Evolutionary conservation across 768 basidiomycete species (phyloP).

Genomic region (Thelephora aurantiotincta): DNA sequence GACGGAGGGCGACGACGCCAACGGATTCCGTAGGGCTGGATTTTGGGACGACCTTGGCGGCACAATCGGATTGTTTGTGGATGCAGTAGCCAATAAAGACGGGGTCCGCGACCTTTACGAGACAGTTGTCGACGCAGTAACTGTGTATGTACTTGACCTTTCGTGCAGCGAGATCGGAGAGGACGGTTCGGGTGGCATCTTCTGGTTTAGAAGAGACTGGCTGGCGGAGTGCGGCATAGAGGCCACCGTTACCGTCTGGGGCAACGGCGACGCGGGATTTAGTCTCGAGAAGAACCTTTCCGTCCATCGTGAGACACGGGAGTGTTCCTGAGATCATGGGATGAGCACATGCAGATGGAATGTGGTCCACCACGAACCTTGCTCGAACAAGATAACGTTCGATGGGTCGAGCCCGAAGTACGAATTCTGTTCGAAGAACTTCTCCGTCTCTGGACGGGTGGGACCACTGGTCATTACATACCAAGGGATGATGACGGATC

Average conservation of each 20-base stretch:
- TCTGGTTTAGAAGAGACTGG: slow-evolving; percentile 39
- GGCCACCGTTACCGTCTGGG: slow-evolving; percentile 94
- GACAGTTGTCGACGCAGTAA: slow-evolving; percentile 98
- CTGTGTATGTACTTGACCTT: slow-evolving; percentile 82
- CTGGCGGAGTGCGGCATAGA: slow-evolving; percentile 84
- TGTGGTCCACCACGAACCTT: slow-evolving; percentile 42
- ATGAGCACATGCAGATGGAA: neutral
- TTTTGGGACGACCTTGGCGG: slow-evolving; percentile 95
- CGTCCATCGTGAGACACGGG: slow-evolving; percentile 88
- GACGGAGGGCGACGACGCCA: slow-evolving; percentile 77
- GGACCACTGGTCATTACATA: slow-evolving; percentile 99
- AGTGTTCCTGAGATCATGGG: slow-evolving; percentile 57
- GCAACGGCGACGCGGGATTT: slow-evolving; percentile 79
- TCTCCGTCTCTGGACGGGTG: slow-evolving; percentile 75
- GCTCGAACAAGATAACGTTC: slow-evolving; percentile 90
- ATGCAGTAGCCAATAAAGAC: slow-evolving; percentile 95
- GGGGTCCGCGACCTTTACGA: slow-evolving; percentile 93
- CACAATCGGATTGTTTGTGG: slow-evolving; percentile 75
- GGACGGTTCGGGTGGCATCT: slow-evolving; percentile 54
- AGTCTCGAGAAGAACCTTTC: slow-evolving; percentile 81
- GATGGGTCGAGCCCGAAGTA: slow-evolving; percentile 73
- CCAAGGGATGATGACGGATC: slow-evolving; percentile 77
- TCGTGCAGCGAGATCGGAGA: slow-evolving; percentile 67
- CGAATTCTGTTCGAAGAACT: slow-evolving; percentile 61
- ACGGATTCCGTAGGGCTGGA: slow-evolving; percentile 77